phyloP scores from a whole-genome alignment of 2,329 filamentous ascomycete genomes.

The Fusarium devonianum region DNA sequence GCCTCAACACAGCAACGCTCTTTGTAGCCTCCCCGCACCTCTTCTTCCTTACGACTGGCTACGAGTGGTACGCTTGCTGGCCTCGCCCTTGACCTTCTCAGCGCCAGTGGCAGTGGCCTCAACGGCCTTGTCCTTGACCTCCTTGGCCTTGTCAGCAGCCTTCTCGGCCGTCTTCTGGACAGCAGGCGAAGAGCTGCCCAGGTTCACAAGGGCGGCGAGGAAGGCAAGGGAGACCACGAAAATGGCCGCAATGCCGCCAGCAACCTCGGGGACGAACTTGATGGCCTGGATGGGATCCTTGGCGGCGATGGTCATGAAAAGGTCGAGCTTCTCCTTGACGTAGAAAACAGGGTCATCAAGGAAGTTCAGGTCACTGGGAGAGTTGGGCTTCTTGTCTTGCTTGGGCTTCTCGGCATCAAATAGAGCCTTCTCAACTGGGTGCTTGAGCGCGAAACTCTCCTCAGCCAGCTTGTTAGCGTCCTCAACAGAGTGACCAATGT shows the following conservation, averaged over 20 bases:
- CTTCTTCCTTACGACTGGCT: slow-evolving; percentile 57
- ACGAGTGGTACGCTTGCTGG: slow-evolving; percentile 65
- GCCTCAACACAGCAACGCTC: slow-evolving; percentile 6
- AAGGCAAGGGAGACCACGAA: slow-evolving; percentile 74
- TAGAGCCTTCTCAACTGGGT: slow-evolving; percentile 78
- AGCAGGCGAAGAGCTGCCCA: slow-evolving; percentile 71
- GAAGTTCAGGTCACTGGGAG: slow-evolving; percentile 83
- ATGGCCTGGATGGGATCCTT: slow-evolving; percentile 83
- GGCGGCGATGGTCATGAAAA: slow-evolving; percentile 85
- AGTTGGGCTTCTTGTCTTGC: slow-evolving; percentile 68
- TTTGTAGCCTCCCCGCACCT: neutral
- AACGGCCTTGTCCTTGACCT: slow-evolving; percentile 71
- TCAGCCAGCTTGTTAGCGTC: slow-evolving; percentile 89
- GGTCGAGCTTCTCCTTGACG: slow-evolving; percentile 89
- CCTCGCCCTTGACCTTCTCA: slow-evolving; percentile 79
- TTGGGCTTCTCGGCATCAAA: slow-evolving; percentile 84
- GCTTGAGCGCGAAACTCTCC: slow-evolving; percentile 92
- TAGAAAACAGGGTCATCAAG: slow-evolving; percentile 87
- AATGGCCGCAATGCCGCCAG: slow-evolving; percentile 77
- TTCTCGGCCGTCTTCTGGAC: slow-evolving; percentile 74
- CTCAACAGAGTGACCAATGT: slow-evolving; percentile 95
- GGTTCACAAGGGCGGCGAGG: slow-evolving; percentile 70
- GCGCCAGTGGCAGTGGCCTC: slow-evolving; percentile 67
- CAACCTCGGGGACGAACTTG: slow-evolving; percentile 91
- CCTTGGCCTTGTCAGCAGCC: slow-evolving; percentile 74